Base-by-base conservation (phyloP, 345 rosid genomes). In the Pseudoturritis turrita region DNA sequence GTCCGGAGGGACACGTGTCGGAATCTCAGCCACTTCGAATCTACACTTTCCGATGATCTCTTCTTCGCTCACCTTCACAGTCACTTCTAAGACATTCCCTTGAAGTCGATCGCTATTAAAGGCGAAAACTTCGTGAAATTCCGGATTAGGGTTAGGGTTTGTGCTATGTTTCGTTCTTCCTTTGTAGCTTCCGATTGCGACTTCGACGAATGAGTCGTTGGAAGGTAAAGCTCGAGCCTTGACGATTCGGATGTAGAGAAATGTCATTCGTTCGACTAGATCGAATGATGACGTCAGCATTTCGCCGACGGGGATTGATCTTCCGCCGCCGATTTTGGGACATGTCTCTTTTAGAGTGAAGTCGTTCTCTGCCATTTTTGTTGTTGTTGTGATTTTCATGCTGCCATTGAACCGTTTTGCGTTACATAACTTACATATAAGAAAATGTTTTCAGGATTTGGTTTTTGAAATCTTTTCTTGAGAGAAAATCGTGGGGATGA, bases 211-310 rank as follows among this genome's bases (percentile, higher is more conserved):
- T 41, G 83, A 72, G 59, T 64, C 65, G 17, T 71, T 51, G 10
- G 45, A 17, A 10, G 83, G 81, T 46, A 81, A 74, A 54, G 41
- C 72, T 72, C 72, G 77, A 17, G 79, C 86, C 60, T 47, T 68
- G 19, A 76, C 70, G 54, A 86, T 62, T 37, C 81, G 58, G 1
- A 81, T 71, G 65, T 80, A 83, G 60, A 82, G 74, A 37, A 78
- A 83, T 17, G 80, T 41, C 64, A 70, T 73, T 11, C 82, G 77
- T 31, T 86, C 84, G 3, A 86, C 89, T 5, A 86, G 83, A 68
- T 84, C 87, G 50, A 79, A 82, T 0, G 83, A 72, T n/a, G 82
- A 60, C 2, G 86, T 66, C 41, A 80, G 82, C 76, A 62, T 78
- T 50, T 80, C 80, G 29, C 71, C 79, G 23, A 71, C 76, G 50